Base-by-base conservation (phyloP, 2,329 filamentous ascomycete species). In the Pseudogymnoascus verrucosus region DNA sequence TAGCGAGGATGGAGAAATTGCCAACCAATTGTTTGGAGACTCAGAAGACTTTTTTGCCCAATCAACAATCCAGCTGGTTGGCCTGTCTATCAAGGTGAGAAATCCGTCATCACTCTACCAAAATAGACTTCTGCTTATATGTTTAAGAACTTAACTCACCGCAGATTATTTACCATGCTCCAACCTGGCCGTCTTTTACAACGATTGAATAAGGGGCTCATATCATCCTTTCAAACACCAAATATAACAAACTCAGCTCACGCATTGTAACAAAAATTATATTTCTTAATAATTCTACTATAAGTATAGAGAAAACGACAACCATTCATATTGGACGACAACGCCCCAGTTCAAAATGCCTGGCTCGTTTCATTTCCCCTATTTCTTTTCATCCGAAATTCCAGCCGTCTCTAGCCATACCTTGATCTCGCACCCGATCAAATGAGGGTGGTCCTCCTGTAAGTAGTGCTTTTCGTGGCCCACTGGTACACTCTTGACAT, bases 391-490 rank as follows among this genome's bases (percentile, higher is more conserved):
- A 47, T 12, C 2, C 5, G 1, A 47, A 47, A 23, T 47, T 14
- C 42, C 19, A 14, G 42, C 12, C 42, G 10, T 23, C 42, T 26
- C 42, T 6, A 61, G n/a, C 60, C 60, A 61, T 16, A 5, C 16
- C 19, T 14, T 31, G 10, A 61, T 26, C 12, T 39, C 34, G n/a
- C 16, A 1, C n/a, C 60, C 60, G 4, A 61, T 42, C 34, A 61
- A n/a, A 61, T 61, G 60, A n/a, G 60, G 60, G 21, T 61, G 26
- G n/a, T 61, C 60, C 3, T 61, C 34, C 26, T 61, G 60, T 8
- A 61, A 34, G 26, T 36, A 61, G 14, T 61, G 60, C 7, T 39
- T 39, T 39, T 19, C 60, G 10, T 34, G 21, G n/a, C 60, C 60
- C 14, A 61, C 14, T n/a, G 8, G n/a, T 10, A 42, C 31, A 31